Evolutionary conservation across 2,329 filamentous ascomycete genomes (phyloP).

Genomic region (Aspergillus luchuensis): DNA sequence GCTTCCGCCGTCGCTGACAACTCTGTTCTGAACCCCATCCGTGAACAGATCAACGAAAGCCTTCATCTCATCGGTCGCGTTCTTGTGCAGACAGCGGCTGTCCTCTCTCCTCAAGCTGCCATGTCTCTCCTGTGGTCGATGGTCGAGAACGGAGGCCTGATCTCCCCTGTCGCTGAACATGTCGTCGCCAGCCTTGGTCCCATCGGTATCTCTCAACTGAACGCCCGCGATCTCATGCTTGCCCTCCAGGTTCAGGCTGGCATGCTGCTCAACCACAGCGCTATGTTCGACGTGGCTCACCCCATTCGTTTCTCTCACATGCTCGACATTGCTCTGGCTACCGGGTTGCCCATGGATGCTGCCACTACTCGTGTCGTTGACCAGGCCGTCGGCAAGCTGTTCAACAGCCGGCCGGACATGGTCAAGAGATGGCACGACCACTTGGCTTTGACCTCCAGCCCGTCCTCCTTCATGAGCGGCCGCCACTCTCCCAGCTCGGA

Average conservation of each 20-base stretch:
- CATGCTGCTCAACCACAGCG: conserved; percentile 43
- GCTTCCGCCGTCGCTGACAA: conserved; percentile 48
- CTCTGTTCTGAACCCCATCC: conserved; percentile 56
- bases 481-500: conserved; percentile 47
- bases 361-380: conserved; percentile 60
- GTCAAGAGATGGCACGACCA: conserved; percentile 61
- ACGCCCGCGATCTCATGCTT: conserved; percentile 55
- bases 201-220: conserved; percentile 60
- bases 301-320: conserved; percentile 63
- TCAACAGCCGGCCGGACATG: conserved; percentile 48
- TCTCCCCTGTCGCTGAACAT: conserved; percentile 62
- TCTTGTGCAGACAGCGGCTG: conserved; percentile 55
- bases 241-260: conserved; percentile 62
- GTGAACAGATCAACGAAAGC: conserved; percentile 84
- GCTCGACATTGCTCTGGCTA: conserved; percentile 59
- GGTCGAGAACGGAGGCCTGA: conserved; percentile 65
- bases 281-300: conserved; percentile 58
- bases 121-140: conserved; percentile 65
- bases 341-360: conserved; percentile 56
- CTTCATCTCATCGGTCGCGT: conserved; percentile 68
- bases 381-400: conserved; percentile 58
- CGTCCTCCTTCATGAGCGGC: conserved; percentile 46
- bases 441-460: conserved; percentile 47
- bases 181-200: conserved; percentile 62
- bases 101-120: conserved; percentile 56